A percentile compares a stretch with the other conserved stretches of the same genome.
Conservation (phyloP, 1,284 basidiomycete genomes). For the Cystobasidiaceae sp. region DNA sequence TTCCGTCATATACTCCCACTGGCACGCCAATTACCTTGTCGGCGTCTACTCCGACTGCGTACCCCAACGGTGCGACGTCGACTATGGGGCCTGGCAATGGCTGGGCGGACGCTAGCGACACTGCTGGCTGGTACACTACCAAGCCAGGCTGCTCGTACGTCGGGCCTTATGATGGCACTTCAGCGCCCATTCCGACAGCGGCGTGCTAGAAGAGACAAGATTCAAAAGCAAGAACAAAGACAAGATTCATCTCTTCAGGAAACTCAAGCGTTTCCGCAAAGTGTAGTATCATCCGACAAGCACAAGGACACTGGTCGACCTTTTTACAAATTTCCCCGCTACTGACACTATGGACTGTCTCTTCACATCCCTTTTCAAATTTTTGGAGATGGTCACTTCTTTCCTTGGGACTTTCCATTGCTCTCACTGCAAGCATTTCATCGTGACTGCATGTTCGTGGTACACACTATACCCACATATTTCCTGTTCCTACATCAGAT, state of each 20-base stretch:
- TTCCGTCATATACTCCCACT: conserved; percentile 56
- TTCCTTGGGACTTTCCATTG: too few species aligned
- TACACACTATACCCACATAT: too few species aligned
- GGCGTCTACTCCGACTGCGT: conserved; percentile 56
- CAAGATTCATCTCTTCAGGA: neutral
- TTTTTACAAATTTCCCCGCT: too few species aligned
- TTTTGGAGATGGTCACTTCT: too few species aligned
- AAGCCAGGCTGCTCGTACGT: conserved; percentile 56
- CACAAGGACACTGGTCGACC: too few species aligned
- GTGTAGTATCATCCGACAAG: too few species aligned
- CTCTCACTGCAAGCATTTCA: too few species aligned
- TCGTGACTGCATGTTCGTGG: too few species aligned
- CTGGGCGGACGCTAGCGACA: conserved; percentile 69
- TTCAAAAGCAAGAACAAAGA: neutral
- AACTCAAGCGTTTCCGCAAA: too few species aligned
- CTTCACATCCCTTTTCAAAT: too few species aligned
- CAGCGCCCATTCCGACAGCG: conserved; percentile 11
- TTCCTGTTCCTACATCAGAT: too few species aligned
- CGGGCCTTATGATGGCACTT: conserved; percentile 24
- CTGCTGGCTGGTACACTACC: conserved; percentile 53
- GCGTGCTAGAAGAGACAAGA: conserved; percentile 4
- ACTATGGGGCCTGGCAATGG: conserved; percentile 61
- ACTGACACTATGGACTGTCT: too few species aligned
- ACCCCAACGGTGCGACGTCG: conserved; percentile 44
- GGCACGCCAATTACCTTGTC: conserved; percentile 36